Evolutionary conservation across 805 yeast genomes (phyloP).

Genomic region (Saccharomycopsis sp.): DNA sequence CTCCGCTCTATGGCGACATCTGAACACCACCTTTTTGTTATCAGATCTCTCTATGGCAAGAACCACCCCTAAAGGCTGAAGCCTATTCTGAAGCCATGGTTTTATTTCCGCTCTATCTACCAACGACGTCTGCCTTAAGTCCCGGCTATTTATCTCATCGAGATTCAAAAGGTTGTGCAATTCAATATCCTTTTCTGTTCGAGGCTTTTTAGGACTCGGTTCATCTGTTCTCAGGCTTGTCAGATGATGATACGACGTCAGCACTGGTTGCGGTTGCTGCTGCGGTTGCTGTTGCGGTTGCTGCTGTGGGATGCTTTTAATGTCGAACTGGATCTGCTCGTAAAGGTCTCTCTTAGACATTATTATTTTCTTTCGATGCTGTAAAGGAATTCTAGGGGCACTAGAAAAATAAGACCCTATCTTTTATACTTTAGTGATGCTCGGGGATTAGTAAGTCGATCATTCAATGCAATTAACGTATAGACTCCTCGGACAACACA

Average conservation of each 20-base stretch:
- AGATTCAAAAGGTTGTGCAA: constrained; percentile 14
- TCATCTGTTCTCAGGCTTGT: neutral
- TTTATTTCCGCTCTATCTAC: constrained; percentile 12
- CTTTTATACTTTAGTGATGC: too few relatives aligned
- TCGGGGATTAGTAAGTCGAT: neutral
- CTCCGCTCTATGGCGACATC: constrained; percentile 22
- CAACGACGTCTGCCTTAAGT: constrained; percentile 5
- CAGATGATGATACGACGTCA: neutral
- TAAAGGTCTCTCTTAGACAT: neutral
- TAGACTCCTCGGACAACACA: too few relatives aligned
- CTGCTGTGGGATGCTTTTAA: neutral
- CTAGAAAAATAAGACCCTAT: neutral
- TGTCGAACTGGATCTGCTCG: neutral
- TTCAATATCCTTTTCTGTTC: constrained; percentile 1
- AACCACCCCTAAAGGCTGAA: constrained; percentile 17
- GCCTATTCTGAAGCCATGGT: constrained; percentile 17
- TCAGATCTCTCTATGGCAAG: constrained; percentile 29
- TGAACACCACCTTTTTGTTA: constrained; percentile 28
- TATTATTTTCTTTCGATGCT: neutral
- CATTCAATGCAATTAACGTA: too few relatives aligned
- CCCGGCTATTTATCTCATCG: constrained; percentile 16
- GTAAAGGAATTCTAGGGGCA: neutral
- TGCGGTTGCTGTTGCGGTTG: neutral
- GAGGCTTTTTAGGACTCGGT: neutral
- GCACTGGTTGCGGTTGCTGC: neutral